phyloP scores from a whole-genome alignment of 345 rosid genomes.

The Citrus maxima region DNA sequence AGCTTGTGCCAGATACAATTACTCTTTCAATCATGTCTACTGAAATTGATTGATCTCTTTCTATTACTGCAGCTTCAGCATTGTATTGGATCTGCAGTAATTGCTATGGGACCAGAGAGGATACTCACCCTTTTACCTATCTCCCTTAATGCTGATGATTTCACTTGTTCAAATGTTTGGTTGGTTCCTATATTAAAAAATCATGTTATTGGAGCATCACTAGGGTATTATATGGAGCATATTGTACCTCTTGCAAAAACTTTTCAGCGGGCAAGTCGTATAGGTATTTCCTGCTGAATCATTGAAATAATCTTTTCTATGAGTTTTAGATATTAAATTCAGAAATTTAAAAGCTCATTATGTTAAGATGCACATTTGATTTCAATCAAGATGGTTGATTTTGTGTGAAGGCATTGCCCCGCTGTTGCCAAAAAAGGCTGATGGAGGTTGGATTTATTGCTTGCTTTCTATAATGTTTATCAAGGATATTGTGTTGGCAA shows the following conservation, averaged over 20 bases:
- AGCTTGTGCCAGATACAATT: neutral
- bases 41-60: conserved; percentile 22
- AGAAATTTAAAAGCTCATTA: conserved; percentile 5
- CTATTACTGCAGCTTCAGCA: conserved; percentile 52
- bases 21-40: neutral
- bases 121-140: conserved; percentile 68
- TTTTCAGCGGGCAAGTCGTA: conserved; percentile 48
- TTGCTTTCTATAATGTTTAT: neutral
- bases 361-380: neutral
- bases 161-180: conserved; percentile 65
- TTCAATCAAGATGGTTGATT: neutral
- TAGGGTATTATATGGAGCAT: conserved; percentile 69
- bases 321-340: neutral
- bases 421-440: neutral
- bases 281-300: conserved; percentile 44
- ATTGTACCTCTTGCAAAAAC: conserved; percentile 85
- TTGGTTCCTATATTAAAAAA: conserved; percentile 72
- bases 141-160: conserved; percentile 46
- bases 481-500: neutral
- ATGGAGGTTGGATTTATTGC: neutral
- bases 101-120: conserved; percentile 79
- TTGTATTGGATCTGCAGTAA: conserved; percentile 86
- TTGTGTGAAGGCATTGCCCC: neutral
- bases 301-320: neutral
- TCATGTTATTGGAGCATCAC: conserved; percentile 64